These are phyloP conservation scores for Rhodotorula sp. DNA, from an alignment of 1,284 basidiomycete genomes.

Conservation along the genomic window DNA sequence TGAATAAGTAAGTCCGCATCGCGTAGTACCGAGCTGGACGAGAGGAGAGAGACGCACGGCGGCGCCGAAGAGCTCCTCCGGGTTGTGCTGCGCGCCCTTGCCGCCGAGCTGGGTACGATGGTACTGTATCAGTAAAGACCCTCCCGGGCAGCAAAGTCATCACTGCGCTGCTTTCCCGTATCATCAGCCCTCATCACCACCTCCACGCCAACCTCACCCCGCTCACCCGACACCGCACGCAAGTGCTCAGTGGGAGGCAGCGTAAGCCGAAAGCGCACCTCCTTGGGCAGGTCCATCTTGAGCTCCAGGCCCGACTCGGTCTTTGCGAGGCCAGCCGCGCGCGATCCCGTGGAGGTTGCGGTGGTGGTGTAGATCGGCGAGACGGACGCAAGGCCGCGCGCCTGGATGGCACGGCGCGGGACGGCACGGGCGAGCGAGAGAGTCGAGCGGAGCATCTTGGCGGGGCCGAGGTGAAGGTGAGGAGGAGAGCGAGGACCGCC, in stretches of 20 bases:
- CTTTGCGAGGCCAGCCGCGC: slow-evolving; percentile 26
- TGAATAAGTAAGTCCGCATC: too few relatives aligned
- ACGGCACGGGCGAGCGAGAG: background rate
- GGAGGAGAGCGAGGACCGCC: background rate
- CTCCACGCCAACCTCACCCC: too few relatives aligned
- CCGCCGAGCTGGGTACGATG: slow-evolving; percentile 17
- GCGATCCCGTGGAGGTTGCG: slow-evolving; percentile 21
- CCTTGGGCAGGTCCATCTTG: slow-evolving; percentile 33
- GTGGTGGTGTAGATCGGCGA: slow-evolving; percentile 1
- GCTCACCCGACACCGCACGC: background rate
- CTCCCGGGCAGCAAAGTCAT: too few relatives aligned
- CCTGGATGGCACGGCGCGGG: slow-evolving; percentile 3
- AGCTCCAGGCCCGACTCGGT: slow-evolving; percentile 22
- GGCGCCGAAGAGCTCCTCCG: slow-evolving; percentile 39
- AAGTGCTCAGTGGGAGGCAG: too few relatives aligned
- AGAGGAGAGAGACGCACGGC: background rate
- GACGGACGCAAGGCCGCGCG: background rate
- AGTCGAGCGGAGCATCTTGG: slow-evolving; percentile 11
- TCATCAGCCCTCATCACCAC: too few relatives aligned
- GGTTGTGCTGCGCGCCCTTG: slow-evolving; percentile 30
- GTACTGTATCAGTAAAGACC: too few relatives aligned
- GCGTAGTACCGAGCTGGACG: too few relatives aligned
- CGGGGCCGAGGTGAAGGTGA: background rate
- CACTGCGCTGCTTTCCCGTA: too few relatives aligned
- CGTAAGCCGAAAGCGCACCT: slow-evolving; percentile 7